Evolutionary conservation across 2,329 filamentous ascomycete genomes (phyloP), one percentile per base, ranked within the genome.

Genomic region (Epichloe gansuensis): DNA sequence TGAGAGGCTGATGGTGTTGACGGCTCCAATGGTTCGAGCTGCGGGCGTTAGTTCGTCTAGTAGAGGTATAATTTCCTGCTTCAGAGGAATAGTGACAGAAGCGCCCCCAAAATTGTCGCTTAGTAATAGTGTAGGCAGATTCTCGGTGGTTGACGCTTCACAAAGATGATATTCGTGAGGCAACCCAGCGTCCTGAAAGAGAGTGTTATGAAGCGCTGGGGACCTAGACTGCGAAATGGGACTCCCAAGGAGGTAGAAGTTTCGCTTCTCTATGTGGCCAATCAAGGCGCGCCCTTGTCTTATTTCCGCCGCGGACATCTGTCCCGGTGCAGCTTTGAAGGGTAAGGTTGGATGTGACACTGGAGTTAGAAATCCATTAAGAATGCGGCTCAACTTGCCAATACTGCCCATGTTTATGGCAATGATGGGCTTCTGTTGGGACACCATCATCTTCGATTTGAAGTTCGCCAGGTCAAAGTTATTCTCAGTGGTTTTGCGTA

Each of bases 71-170:
- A 97, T 82, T 60, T 95, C 88, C 34, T 93, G 74, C 72, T 98
- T 98, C 52, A 98, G 75, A 1, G 93, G 93, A 49, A 98, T 97
- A 0, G 93, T 98, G 46, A 98, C 89, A 3, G 90, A 96, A 3
- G 88, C 91, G 54, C 93, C 93, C 7, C 93, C 93, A 64, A 98
- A 98, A 59, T 85, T 76, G 1, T 83, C 72, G 1, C 81, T 72
- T 7, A 78, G 80, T 54, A 98, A 83, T 48, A 88, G 69, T 2
- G 79, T 71, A 58, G 74, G 72, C 3, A 95, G 73, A 38, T 85
- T 75, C 6, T 72, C 67, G 9, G 74, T 79, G 34, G 76, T 69
- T 57, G 83, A 79, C 0, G 91, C 95, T 71, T 97, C 93, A 38
- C 85, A 72, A 7, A 81, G 74, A 7, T 74, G 72, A 68, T 98